Evolutionary conservation across 192 early-diverging fungal species (phyloP), one percentile per base, ranked within the genome.

Genomic region (Coemansia sp.): DNA sequence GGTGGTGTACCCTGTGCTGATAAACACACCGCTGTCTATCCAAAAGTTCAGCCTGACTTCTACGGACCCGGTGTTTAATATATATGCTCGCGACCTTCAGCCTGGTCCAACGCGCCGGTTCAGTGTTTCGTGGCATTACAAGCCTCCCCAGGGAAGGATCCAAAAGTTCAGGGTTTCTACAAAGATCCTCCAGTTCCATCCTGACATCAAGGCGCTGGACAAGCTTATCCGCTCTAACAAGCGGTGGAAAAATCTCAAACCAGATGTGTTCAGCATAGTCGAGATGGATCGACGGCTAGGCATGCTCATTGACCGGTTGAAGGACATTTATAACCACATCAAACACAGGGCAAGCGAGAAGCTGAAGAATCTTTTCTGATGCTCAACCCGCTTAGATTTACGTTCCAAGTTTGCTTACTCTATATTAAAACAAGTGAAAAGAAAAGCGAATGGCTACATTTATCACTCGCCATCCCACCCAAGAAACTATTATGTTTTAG

Each of bases 161-260:
- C 33, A 44, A 1, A 60, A 24, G 21, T 77, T 83, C 62, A 64
- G 80, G 12, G 33, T 83, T 1, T 73, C 75, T 0, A 77, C 71
- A 30, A 77, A 69, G 71, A 41, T 77, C 20, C 71, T 77, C 11
- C 68, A 77, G 63, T 66, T 49, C 52, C 80, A 83, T n/a, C 72
- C 80, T 0, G 80, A 83, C 20, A 24, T 83, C 11, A 63, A 69
- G 16, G 71, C 68, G 0, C 53, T 83, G 20, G 80, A 83, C 36
- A 48, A 30, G 52, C 45, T 76, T 35, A 75, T 83, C 51, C 61
- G 75, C 4, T 53, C 67, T 26, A 83, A 77, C 44, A 66, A 59
- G 21, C 14, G 30, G n/a, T 36, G 4, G 35, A 58, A 39, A 10
- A 39, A 39, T 39, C 53, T 16, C n/a, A 62, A 24, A 59, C 23